A percentile compares a stretch with the other conserved stretches of the same genome.
Conservation (phyloP, 2,329 filamentous ascomycete genomes). For the Aureobasidium lini region DNA sequence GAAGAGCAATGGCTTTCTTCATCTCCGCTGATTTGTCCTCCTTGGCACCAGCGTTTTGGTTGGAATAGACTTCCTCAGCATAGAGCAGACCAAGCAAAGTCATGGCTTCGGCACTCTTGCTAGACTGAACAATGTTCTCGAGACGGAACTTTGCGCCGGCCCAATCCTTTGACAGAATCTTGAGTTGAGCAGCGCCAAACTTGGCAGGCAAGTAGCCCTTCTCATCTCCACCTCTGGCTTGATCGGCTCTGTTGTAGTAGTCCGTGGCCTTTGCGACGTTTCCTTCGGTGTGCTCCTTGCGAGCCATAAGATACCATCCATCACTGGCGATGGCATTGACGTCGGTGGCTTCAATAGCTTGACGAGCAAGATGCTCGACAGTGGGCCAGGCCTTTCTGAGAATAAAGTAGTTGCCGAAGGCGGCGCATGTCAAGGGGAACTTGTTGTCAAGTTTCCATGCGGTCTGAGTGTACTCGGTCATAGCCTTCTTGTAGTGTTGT, state of each 20-base stretch:
- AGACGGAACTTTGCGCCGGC: constrained; percentile 88
- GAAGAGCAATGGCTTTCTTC: constrained; percentile 76
- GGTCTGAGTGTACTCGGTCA: constrained; percentile 89
- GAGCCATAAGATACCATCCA: constrained; percentile 89
- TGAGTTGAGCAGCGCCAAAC: constrained; percentile 85
- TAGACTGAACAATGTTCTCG: constrained; percentile 87
- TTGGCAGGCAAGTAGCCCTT: constrained; percentile 89
- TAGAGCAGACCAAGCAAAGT: constrained; percentile 84
- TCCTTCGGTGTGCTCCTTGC: constrained; percentile 80
- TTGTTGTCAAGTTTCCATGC: constrained; percentile 92
- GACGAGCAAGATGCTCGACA: constrained; percentile 79
- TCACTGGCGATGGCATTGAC: constrained; percentile 95
- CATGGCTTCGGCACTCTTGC: constrained; percentile 80
- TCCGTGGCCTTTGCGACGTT: constrained; percentile 69
- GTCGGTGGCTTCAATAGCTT: constrained; percentile 91
- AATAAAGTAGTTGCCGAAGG: constrained; percentile 85
- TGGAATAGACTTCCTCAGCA: constrained; percentile 86
- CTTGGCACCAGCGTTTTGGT: constrained; percentile 61
- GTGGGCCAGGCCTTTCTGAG: constrained; percentile 72
- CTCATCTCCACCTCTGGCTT: constrained; percentile 85
- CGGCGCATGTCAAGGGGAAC: constrained; percentile 79
- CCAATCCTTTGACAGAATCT: constrained; percentile 73
- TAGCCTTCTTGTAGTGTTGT: constrained; percentile 80
- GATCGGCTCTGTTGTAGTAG: constrained; percentile 83
- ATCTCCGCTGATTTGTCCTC: constrained; percentile 82